Evolutionary conservation across 805 yeast genomes (phyloP).

Genomic region (Danielia reshetovae): DNA sequence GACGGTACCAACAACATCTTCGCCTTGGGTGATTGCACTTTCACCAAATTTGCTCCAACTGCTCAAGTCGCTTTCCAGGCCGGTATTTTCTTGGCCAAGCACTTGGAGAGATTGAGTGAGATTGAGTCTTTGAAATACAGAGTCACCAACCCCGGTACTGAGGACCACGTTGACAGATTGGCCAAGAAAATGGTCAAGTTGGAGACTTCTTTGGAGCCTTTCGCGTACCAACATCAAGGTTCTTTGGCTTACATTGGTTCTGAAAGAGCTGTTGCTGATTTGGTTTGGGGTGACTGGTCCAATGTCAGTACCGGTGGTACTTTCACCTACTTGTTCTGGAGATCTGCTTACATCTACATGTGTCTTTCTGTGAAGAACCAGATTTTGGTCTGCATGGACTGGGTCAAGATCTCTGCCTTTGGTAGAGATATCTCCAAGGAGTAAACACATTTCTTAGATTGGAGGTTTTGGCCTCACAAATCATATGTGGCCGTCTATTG

Average conservation of each 20-base stretch:
- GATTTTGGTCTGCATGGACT: conserved; percentile 79
- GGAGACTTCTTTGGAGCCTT: conserved; percentile 49
- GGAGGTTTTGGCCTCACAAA: background rate
- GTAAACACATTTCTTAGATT: no score
- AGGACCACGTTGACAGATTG: conserved; percentile 42
- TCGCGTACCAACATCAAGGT: conserved; percentile 85
- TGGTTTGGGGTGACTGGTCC: conserved; percentile 74
- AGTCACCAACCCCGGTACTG: conserved; percentile 35
- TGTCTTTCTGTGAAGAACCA: conserved; percentile 86
- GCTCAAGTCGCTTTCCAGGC: conserved; percentile 98
- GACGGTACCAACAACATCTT: conserved; percentile 80
- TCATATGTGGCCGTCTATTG: background rate
- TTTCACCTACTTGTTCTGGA: conserved; percentile 89
- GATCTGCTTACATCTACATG: conserved; percentile 91
- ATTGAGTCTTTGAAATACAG: conserved; percentile 54
- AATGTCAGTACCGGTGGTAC: conserved; percentile 81
- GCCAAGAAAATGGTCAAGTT: conserved; percentile 43
- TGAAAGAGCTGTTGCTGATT: conserved; percentile 91
- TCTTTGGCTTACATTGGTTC: conserved; percentile 91
- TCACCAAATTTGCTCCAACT: conserved; percentile 88
- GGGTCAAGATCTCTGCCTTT: conserved; percentile 82
- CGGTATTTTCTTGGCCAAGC: conserved; percentile 74
- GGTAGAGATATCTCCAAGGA: conserved; percentile 95
- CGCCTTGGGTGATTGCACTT: conserved; percentile 94
- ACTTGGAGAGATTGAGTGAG: conserved; percentile 61